Percentiles rank a stretch among this genome's conserved stretches.
Conservation (phyloP, 176 grass and related monocot genomes). For the Eragrostis curvula region DNA sequence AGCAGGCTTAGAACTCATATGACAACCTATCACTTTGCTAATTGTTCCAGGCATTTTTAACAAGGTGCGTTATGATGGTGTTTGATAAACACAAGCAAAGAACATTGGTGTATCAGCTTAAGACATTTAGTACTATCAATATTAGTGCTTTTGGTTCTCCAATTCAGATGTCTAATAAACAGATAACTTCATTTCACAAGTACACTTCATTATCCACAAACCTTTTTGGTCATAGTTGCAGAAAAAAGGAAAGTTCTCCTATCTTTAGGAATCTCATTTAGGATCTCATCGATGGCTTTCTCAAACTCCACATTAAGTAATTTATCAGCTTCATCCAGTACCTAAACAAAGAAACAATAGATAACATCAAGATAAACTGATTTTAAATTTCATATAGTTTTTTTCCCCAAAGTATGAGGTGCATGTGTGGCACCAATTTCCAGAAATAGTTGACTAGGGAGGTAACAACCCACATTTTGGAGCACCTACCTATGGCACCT, state of each 20-base stretch:
- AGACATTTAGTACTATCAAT: background rate
- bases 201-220: constrained; percentile 18
- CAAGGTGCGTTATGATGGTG: background rate
- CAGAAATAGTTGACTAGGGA: constrained; percentile 18
- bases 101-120: background rate
- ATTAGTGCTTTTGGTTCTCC: background rate
- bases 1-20: background rate
- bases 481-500: background rate
- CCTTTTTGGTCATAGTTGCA: constrained; percentile 97
- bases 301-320: constrained; percentile 94
- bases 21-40: background rate
- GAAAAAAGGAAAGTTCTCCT: constrained; percentile 89
- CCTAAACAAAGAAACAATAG: constrained; percentile 50
- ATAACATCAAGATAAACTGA: constrained; percentile 17
- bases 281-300: constrained; percentile 91
- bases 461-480: background rate
- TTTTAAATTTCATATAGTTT: background rate
- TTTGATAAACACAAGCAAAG: constrained; percentile 6
- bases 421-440: background rate
- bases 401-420: background rate
- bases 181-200: background rate
- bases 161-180: background rate
- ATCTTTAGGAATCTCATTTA: constrained; percentile 88
- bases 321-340: constrained; percentile 91
- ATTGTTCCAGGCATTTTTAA: constrained; percentile 7